These are phyloP conservation scores for Ganoderma leucocontextum DNA, from an alignment of 1,284 basidiomycete genomes.

Conservation along the genomic window DNA sequence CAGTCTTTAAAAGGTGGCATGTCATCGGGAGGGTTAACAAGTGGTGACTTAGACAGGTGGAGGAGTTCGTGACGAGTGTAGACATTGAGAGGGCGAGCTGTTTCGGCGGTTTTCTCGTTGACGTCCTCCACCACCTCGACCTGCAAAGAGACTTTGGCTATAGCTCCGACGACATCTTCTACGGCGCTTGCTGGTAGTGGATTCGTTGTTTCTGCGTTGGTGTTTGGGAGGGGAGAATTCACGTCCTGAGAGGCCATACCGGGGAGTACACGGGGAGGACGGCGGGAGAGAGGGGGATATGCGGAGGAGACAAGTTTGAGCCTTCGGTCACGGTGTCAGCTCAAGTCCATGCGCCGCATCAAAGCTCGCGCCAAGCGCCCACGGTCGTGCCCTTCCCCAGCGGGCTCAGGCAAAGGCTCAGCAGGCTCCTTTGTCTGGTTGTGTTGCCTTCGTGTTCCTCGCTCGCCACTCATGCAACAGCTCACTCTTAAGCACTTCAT, in stretches of 20 bases:
- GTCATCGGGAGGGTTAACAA: slow-evolving; percentile 72
- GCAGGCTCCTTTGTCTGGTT: not conserved
- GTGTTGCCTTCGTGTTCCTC: not conserved
- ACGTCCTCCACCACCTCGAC: slow-evolving; percentile 39
- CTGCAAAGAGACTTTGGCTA: slow-evolving; percentile 49
- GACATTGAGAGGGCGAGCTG: slow-evolving; percentile 56
- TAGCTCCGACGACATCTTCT: slow-evolving; percentile 44
- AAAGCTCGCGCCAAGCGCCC: slow-evolving; percentile 25
- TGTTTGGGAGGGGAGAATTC: slow-evolving; percentile 17
- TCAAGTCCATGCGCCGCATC: slow-evolving; percentile 26
- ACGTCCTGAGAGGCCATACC: slow-evolving; percentile 39
- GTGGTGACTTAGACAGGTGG: slow-evolving; percentile 75
- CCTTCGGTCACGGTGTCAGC: slow-evolving; percentile 34
- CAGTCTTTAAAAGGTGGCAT: slow-evolving; percentile 87
- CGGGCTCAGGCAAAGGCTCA: not conserved
- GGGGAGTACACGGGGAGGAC: slow-evolving; percentile 17
- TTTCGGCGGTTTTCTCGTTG: slow-evolving; percentile 40
- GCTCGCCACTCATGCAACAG: slow-evolving; percentile 31
- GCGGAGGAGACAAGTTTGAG: slow-evolving; percentile 27
- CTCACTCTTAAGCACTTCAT: slow-evolving; percentile 76
- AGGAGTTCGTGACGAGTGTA: slow-evolving; percentile 77
- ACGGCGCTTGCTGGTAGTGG: slow-evolving; percentile 34
- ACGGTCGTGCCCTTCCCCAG: not conserved
- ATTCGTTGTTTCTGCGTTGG: slow-evolving; percentile 24
- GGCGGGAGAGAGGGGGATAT: slow-evolving; percentile 18